A percentile compares a stretch with the other conserved stretches of the same genome.
These are phyloP conservation scores for Lipomyces yamanashiensis DNA, from an alignment of 805 yeast genomes.

Conservation along the genomic window DNA sequence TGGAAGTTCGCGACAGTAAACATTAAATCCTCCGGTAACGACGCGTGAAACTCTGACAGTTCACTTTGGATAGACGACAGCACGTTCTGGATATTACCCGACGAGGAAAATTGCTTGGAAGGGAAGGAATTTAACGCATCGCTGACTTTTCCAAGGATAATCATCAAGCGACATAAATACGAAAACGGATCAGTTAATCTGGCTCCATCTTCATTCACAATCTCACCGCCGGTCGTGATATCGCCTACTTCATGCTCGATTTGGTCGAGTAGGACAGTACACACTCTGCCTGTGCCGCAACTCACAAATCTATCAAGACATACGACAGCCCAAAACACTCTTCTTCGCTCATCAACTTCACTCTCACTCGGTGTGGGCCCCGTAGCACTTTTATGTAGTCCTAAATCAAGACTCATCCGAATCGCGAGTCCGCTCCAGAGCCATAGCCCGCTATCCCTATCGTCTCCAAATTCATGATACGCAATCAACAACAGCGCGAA, in stretches of 20 bases:
- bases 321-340: conserved; percentile 41
- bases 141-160: conserved; percentile 40
- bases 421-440: conserved; percentile 43
- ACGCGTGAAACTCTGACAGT: conserved; percentile 39
- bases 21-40: conserved; percentile 39
- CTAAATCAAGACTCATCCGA: conserved; percentile 42
- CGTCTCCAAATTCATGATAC: conserved; percentile 41
- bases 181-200: conserved; percentile 40
- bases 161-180: conserved; percentile 38
- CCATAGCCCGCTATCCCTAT: conserved; percentile 43
- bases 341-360: conserved; percentile 29
- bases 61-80: conserved; percentile 34
- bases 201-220: conserved; percentile 18
- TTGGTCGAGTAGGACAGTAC: conserved; percentile 37
- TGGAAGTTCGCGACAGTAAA: conserved; percentile 42
- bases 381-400: conserved; percentile 37
- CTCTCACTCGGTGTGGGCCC: conserved; percentile 1
- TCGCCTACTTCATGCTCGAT: conserved; percentile 36
- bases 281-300: conserved; percentile 41
- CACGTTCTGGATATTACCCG: not conserved
- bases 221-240: conserved; percentile 17
- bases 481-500: conserved; percentile 41
- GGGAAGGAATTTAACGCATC: conserved; percentile 38
- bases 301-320: conserved; percentile 41
- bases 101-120: not conserved